A percentile compares a stretch with the other conserved stretches of the same genome.
Evolutionary conservation across 202 grass and related monocot genomes (phyloP).

Genomic region (Panicum virgatum): DNA sequence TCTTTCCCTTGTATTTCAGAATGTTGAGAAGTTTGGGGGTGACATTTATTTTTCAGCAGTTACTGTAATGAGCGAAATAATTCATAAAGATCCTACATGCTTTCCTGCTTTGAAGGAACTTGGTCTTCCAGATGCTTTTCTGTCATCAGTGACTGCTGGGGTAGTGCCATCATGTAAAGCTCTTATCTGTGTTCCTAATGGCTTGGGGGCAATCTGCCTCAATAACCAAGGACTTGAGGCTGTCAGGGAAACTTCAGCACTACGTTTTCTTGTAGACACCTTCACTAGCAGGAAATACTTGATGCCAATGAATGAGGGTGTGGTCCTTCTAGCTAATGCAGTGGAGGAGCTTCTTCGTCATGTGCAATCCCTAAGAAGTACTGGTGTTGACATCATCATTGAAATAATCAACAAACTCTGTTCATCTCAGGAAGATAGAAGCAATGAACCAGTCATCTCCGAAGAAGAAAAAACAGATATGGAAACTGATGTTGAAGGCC

Average conservation of each 20-base stretch:
- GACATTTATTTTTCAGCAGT: constrained; percentile 99
- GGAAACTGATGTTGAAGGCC: constrained; percentile 92
- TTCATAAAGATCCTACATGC: constrained; percentile 98
- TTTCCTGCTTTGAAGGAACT: constrained; percentile 86
- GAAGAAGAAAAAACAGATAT: constrained; percentile 84
- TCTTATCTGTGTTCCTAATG: constrained; percentile 92
- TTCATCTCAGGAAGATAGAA: constrained; percentile 51
- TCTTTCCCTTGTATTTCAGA: constrained; percentile 91
- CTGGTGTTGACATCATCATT: constrained; percentile 95
- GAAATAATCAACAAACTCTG: constrained; percentile 89
- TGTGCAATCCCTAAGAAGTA: constrained; percentile 88
- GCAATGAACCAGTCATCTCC: constrained; percentile 49
- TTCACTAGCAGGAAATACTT: constrained; percentile 97
- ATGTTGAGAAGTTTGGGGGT: constrained; percentile 86
- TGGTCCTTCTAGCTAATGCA: constrained; percentile 94
- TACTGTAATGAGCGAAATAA: constrained; percentile 99
- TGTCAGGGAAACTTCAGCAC: constrained; percentile 74
- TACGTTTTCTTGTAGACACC: constrained; percentile 75
- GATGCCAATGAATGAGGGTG: constrained; percentile 95
- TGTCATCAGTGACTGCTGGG: constrained; percentile 76
- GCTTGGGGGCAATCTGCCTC: constrained; percentile 92
- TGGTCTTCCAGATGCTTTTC: constrained; percentile 89
- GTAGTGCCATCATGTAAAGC: constrained; percentile 90
- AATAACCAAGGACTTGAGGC: constrained; percentile 86
- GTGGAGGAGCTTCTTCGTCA: constrained; percentile 95